A percentile compares a stretch with the other conserved stretches of the same genome.
These are phyloP conservation scores for Monoraphidium neglectum DNA, from an alignment of 139 green algal species.

Conservation along the genomic window DNA sequence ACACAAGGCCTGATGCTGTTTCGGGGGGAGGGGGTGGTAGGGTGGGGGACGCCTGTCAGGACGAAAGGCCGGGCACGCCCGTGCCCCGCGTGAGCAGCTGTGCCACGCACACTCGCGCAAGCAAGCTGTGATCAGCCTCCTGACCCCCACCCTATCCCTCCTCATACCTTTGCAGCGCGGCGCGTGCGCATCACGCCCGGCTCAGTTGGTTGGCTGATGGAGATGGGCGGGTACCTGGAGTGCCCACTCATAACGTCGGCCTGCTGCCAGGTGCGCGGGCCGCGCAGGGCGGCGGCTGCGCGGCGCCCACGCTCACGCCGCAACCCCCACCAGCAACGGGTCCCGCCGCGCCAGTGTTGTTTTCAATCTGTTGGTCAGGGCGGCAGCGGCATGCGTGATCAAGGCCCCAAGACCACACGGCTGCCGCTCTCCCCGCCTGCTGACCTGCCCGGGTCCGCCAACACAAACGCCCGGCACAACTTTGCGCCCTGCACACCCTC, in stretches of 20 bases:
- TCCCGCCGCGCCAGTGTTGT: background rate
- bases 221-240: conserved; percentile 35
- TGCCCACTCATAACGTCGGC: conserved; percentile 4
- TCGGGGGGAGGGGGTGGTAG: no score
- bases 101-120: background rate
- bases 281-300: conserved; percentile 20
- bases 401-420: no score
- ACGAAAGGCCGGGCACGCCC: no score
- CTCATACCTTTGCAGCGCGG: background rate
- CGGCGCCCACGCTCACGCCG: background rate
- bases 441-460: no score
- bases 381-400: no score
- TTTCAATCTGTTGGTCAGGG: background rate
- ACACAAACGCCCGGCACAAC: no score
- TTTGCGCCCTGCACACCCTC: no score
- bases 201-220: conserved; percentile 17
- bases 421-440: no score
- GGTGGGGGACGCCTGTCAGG: no score
- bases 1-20: no score
- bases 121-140: no score
- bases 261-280: conserved; percentile 14
- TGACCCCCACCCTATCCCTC: background rate
- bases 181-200: background rate
- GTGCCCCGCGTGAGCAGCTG: no score
- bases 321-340: background rate